Conservation (phyloP, 805 yeast species). For the Candida palmyrensis region DNA sequence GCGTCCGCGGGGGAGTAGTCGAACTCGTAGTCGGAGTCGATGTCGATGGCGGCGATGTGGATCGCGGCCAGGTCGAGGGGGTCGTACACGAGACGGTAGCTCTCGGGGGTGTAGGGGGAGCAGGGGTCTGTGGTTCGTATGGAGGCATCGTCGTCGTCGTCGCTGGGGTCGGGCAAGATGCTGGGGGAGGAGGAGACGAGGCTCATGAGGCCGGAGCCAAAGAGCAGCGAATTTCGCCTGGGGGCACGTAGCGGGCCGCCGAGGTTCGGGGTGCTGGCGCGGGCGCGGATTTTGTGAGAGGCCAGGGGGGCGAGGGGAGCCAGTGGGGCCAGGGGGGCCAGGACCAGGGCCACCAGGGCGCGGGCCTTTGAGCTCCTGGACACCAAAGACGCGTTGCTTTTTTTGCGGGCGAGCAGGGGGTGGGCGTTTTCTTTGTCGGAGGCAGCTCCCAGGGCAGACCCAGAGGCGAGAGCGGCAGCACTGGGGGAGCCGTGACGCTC, state of each 20-base stretch:
- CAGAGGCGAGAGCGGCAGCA: too few relatives aligned
- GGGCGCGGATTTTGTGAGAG: slow-evolving; percentile 10
- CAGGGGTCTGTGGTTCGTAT: background rate
- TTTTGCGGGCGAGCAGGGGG: background rate
- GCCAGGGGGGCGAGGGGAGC: background rate
- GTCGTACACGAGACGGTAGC: background rate
- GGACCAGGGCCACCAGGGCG: too few relatives aligned
- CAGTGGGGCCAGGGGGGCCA: too few relatives aligned
- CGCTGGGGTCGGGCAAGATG: slow-evolving; percentile 6
- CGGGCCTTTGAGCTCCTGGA: background rate
- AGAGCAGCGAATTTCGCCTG: background rate
- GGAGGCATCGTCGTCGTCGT: slow-evolving; percentile 1
- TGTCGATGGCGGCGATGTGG: slow-evolving; percentile 1
- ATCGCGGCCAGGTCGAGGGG: slow-evolving; percentile 3
- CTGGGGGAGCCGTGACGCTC: slow-evolving; percentile 5
- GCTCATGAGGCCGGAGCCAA: background rate
- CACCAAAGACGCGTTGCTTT: background rate
- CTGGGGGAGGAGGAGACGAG: slow-evolving; percentile 5
- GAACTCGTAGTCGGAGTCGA: slow-evolving; percentile 4
- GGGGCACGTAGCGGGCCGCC: slow-evolving; percentile 8
- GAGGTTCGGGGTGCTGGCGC: slow-evolving; percentile 20
- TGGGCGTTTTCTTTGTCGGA: slow-evolving; percentile 12
- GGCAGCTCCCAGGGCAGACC: too few relatives aligned
- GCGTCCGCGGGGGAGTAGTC: slow-evolving; percentile 1
- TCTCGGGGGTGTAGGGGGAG: slow-evolving; percentile 4